Conservation (phyloP, 345 rosid genomes). For the Eucalyptus regnans region DNA sequence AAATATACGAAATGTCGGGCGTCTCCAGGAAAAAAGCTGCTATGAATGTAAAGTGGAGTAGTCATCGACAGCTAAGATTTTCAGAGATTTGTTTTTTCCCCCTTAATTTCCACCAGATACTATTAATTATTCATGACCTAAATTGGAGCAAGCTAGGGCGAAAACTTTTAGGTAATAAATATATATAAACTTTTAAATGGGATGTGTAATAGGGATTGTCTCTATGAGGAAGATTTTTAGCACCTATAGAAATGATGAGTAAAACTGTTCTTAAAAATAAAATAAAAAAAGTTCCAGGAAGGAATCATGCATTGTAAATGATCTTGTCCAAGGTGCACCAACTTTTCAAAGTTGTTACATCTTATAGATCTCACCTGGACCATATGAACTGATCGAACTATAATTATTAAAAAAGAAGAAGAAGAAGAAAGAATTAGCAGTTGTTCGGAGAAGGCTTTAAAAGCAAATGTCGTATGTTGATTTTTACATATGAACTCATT, state of each 20-base stretch:
- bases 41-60: neutral
- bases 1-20: neutral
- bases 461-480: neutral
- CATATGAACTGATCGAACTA: neutral
- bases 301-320: neutral
- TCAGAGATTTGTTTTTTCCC: neutral
- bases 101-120: neutral
- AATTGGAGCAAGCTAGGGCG: neutral
- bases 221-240: neutral
- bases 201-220: neutral
- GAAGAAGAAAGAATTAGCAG: neutral
- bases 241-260: neutral
- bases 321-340: neutral
- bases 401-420: neutral
- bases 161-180: neutral
- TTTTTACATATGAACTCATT: neutral
- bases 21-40: neutral
- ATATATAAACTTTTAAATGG: neutral
- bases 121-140: neutral
- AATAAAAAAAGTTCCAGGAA: neutral
- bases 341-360: neutral
- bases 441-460: neutral
- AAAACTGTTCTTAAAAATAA: neutral
- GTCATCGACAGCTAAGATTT: neutral
- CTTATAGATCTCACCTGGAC: neutral